Percentiles rank a stretch among this genome's conserved stretches.
These are phyloP conservation scores for Colletotrichum sp. DNA, from an alignment of 2,329 filamentous ascomycete species.

Conservation along the genomic window DNA sequence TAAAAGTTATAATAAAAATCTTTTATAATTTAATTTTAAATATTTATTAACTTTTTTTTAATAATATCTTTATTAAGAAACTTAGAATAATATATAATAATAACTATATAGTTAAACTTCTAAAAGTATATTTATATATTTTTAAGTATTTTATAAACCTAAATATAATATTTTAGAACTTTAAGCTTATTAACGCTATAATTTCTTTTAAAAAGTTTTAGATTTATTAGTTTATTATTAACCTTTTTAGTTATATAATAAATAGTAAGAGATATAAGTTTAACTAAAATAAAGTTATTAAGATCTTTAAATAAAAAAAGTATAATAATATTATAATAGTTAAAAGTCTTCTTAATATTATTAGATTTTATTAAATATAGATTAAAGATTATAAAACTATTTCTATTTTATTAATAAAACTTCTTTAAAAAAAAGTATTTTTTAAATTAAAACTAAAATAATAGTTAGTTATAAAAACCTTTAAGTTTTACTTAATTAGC, in stretches of 20 bases:
- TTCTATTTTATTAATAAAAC: fast-evolving
- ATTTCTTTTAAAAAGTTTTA: background rate
- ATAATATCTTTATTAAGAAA: background rate
- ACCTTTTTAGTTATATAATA: background rate
- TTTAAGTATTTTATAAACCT: background rate
- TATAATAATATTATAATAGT: background rate
- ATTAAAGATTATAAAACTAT: background rate
- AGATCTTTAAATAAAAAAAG: background rate
- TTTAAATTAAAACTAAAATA: background rate
- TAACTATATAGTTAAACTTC: background rate
- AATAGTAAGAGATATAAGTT: background rate
- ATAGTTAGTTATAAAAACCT: background rate
- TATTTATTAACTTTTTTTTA: background rate
- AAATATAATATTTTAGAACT: background rate
- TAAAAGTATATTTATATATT: background rate
- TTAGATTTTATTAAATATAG: background rate
- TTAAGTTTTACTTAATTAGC: background rate
- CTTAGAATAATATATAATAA: background rate
- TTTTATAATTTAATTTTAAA: background rate
- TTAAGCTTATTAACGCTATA: background rate
- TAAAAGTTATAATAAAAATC: background rate
- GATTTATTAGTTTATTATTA: background rate
- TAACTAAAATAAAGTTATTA: background rate
- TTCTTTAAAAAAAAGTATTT: background rate
- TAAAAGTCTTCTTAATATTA: background rate